Percentiles rank a stretch among this genome's conserved stretches.
These are phyloP conservation scores for Aspergillus tanneri DNA, from an alignment of 2,329 filamentous ascomycete genomes.

Conservation along the genomic window DNA sequence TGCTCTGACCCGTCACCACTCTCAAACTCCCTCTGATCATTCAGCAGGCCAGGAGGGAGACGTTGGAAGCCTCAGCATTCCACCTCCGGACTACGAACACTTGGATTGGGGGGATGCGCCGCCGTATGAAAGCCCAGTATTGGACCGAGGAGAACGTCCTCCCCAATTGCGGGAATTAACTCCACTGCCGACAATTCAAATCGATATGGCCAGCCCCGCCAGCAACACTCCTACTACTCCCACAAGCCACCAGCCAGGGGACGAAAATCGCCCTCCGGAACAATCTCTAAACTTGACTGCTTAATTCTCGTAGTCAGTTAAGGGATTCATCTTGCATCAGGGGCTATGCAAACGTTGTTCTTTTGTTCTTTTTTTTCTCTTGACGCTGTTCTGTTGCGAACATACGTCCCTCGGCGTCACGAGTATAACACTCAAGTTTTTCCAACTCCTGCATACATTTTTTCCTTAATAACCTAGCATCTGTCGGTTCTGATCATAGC, in stretches of 20 bases:
- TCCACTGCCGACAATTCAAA: slow-evolving; percentile 33
- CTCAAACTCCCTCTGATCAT: slow-evolving; percentile 26
- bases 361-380: too few species aligned
- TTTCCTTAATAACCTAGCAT: slow-evolving; percentile 9
- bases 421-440: neutral
- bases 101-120: slow-evolving; percentile 47
- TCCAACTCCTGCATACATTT: neutral
- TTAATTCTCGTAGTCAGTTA: too few species aligned
- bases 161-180: slow-evolving; percentile 21
- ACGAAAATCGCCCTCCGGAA: neutral
- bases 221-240: slow-evolving; percentile 27
- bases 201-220: slow-evolving; percentile 31
- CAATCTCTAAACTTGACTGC: too few species aligned
- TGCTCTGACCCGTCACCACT: slow-evolving; percentile 27
- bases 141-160: slow-evolving; percentile 17
- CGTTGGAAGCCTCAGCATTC: slow-evolving; percentile 38
- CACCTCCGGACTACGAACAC: slow-evolving; percentile 45
- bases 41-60: slow-evolving; percentile 36
- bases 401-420: neutral
- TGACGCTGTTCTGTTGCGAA: neutral
- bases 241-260: slow-evolving; percentile 15
- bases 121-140: slow-evolving; percentile 35
- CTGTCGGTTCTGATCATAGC: slow-evolving; percentile 5
- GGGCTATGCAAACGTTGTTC: neutral
- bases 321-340: neutral